A percentile compares a stretch with the other conserved stretches of the same genome.
These are phyloP conservation scores for Aspergillus puulaauensis DNA, from an alignment of 2,329 filamentous ascomycete species.

Conservation along the genomic window DNA sequence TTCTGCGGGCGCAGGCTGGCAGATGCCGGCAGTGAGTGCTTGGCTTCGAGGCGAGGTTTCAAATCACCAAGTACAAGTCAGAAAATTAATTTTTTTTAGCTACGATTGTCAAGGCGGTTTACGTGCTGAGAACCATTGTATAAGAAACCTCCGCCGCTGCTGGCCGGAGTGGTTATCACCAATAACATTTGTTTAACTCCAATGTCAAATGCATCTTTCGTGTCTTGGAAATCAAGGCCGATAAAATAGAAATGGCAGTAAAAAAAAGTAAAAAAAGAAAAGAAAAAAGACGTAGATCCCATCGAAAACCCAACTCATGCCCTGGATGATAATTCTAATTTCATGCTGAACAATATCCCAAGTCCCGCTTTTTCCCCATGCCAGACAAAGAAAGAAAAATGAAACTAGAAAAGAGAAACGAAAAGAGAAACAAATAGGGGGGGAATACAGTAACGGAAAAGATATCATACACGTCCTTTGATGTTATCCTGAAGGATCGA, in stretches of 20 bases:
- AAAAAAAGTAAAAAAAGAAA: conserved; percentile 1
- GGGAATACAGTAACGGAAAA: conserved; percentile 7
- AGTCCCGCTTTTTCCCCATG: conserved; percentile 16
- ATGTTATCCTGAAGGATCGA: background rate
- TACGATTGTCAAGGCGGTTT: background rate
- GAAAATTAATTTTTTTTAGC: no score
- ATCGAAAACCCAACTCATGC: background rate
- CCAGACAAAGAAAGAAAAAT: conserved; percentile 5
- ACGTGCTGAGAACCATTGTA: background rate
- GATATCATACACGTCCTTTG: conserved; percentile 19
- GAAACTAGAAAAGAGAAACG: background rate
- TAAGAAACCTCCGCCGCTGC: background rate
- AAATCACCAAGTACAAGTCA: background rate
- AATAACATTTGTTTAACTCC: conserved; percentile 3
- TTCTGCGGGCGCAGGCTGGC: background rate
- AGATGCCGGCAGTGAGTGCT: background rate
- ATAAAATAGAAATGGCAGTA: background rate
- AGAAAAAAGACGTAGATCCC: background rate
- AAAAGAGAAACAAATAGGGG: conserved; percentile 1
- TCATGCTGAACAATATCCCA: conserved; percentile 15
- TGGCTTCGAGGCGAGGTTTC: background rate
- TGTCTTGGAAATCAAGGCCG: background rate
- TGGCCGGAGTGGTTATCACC: background rate
- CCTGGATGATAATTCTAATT: conserved; percentile 10
- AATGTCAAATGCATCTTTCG: conserved; percentile 3